phyloP scores from a whole-genome alignment of 2,329 filamentous ascomycete species.

The Colletotrichum aenigma region DNA sequence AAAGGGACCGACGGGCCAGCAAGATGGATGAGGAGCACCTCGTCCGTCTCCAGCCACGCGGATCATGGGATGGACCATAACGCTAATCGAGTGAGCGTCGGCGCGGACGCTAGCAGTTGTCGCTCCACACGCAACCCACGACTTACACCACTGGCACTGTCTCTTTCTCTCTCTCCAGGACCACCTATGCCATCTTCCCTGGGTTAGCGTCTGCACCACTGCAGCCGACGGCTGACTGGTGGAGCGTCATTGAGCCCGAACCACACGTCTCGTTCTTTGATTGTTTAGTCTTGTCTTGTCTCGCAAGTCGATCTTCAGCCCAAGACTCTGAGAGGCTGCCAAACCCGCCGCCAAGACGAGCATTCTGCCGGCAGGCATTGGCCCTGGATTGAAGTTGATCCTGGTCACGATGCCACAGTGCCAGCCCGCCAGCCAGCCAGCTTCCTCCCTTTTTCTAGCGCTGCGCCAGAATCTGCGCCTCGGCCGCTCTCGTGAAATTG shows the following conservation, averaged over 20 bases:
- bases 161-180: background rate
- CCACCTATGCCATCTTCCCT: background rate
- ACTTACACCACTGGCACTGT: background rate
- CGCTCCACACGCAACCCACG: background rate
- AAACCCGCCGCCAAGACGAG: constrained; percentile 17
- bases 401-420: constrained; percentile 4
- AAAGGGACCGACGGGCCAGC: background rate
- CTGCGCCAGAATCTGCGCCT: constrained; percentile 3
- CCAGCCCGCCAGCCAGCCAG: background rate
- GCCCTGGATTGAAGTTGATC: background rate
- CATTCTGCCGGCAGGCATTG: constrained; percentile 14
- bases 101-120: constrained; percentile 3
- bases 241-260: constrained; percentile 8
- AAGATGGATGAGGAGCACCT: background rate
- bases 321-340: constrained; percentile 14
- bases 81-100: background rate
- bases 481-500: background rate
- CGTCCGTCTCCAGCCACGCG: constrained; percentile 3
- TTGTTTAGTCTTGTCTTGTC: constrained; percentile 1
- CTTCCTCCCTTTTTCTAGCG: constrained; percentile 5
- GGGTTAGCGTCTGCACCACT: constrained; percentile 4
- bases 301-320: background rate
- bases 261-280: constrained; percentile 1
- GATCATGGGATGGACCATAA: background rate
- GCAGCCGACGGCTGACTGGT: constrained; percentile 9